These are phyloP conservation scores for Lachnellula occidentalis DNA, from an alignment of 2,329 filamentous ascomycete species.

Conservation along the genomic window DNA sequence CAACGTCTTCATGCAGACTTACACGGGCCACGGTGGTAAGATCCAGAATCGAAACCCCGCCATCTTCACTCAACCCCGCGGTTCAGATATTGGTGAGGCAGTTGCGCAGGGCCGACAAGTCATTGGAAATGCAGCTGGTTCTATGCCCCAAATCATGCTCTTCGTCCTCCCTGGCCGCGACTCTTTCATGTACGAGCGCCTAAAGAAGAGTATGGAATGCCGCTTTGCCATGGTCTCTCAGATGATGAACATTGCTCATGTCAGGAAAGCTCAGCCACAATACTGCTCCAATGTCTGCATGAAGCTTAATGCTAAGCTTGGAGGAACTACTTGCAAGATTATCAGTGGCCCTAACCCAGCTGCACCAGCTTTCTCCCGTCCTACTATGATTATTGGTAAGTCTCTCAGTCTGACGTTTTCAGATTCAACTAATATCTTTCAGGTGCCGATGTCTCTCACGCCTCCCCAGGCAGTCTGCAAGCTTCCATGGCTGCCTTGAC, in stretches of 20 bases:
- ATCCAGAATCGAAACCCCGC: constrained; percentile 43
- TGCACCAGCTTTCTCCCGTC: constrained; percentile 38
- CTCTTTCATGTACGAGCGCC: constrained; percentile 66
- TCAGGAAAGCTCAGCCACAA: constrained; percentile 65
- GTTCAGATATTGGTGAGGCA: constrained; percentile 11
- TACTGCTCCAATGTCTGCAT: constrained; percentile 92
- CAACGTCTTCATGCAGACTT: constrained; percentile 55
- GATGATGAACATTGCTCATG: constrained; percentile 65
- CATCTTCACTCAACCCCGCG: constrained; percentile 26
- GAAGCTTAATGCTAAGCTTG: constrained; percentile 96
- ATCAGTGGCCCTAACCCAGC: constrained; percentile 7
- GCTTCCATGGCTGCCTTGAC: constrained; percentile 86
- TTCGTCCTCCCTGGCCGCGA: constrained; percentile 71
- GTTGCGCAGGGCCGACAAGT: constrained; percentile 11
- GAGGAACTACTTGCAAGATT: constrained; percentile 62
- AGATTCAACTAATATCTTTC: constrained; percentile 44
- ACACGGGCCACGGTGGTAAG: constrained; percentile 55
- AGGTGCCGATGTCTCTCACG: constrained; percentile 86
- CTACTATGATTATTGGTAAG: constrained; percentile 72
- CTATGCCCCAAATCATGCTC: constrained; percentile 67
- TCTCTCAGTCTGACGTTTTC: not conserved
- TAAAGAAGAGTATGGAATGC: constrained; percentile 88
- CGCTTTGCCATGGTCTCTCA: constrained; percentile 80
- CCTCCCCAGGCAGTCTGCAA: constrained; percentile 58
- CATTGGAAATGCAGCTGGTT: constrained; percentile 18